These are phyloP conservation scores for Debaryomyces sp. DNA, from an alignment of 1,139 yeast species.

Conservation along the genomic window DNA sequence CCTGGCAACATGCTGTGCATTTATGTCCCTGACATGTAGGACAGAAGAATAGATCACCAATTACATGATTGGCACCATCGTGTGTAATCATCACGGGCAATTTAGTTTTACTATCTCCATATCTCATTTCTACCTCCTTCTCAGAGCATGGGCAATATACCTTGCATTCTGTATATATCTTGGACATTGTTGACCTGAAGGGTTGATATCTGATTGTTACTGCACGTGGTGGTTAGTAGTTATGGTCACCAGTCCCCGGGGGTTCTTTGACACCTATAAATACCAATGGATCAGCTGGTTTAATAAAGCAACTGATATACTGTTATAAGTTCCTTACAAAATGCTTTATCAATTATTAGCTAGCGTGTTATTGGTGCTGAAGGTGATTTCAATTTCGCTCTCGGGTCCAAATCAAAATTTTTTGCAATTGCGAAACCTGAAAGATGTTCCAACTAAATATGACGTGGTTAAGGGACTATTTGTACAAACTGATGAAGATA, in stretches of 20 bases:
- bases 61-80: not conserved
- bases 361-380: constrained; percentile 1
- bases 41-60: constrained; percentile 35
- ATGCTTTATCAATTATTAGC: not conserved
- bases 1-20: constrained; percentile 30
- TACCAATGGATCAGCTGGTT: not conserved
- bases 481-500: constrained; percentile 21
- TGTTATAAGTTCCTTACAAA: not conserved
- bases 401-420: constrained; percentile 3
- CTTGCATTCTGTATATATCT: constrained; percentile 11
- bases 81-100: constrained; percentile 1
- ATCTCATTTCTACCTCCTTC: not conserved
- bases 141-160: constrained; percentile 11
- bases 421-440: constrained; percentile 1
- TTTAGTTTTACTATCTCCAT: not conserved
- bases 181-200: constrained; percentile 11
- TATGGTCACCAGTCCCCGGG: not conserved
- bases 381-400: constrained; percentile 1
- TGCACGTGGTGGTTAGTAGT: constrained; percentile 7
- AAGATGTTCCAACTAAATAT: constrained; percentile 12
- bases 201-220: not conserved
- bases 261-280: not conserved
- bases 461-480: constrained; percentile 19
- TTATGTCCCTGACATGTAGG: constrained; percentile 38
- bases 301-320: not conserved